Conservation (phyloP, 768 basidiomycete species). For the Tubosaeta sp. region DNA sequence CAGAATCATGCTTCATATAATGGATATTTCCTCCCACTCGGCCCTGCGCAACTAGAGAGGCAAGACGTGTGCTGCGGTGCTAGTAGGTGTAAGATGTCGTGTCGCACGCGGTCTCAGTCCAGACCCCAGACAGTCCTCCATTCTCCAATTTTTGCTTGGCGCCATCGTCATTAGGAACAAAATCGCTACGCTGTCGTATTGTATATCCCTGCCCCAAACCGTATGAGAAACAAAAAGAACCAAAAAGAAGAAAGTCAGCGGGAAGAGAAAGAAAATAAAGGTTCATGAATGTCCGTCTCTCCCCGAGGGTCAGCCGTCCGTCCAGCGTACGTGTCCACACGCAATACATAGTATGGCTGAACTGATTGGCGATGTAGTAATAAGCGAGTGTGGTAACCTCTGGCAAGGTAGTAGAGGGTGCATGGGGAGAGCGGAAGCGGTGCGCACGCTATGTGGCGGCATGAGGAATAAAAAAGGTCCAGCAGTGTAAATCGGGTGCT, state of each 20-base stretch:
- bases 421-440: conserved; percentile 1
- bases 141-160: conserved; percentile 4
- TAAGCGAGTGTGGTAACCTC: conserved; percentile 21
- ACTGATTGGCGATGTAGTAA: not conserved
- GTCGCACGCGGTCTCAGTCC: not conserved
- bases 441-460: conserved; percentile 12
- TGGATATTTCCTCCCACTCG: not conserved
- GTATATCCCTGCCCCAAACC: conserved; percentile 22
- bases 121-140: conserved; percentile 21
- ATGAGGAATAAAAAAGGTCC: conserved; percentile 19
- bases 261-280: conserved; percentile 1
- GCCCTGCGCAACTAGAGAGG: conserved; percentile 17
- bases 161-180: conserved; percentile 26
- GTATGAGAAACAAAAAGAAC: conserved; percentile 12
- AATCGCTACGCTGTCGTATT: conserved; percentile 23
- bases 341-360: conserved; percentile 19
- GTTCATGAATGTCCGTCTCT: conserved; percentile 26
- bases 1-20: not conserved
- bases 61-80: conserved; percentile 1
- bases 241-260: conserved; percentile 17
- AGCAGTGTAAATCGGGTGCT: conserved; percentile 19
- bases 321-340: conserved; percentile 27
- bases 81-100: not conserved
- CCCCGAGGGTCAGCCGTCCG: conserved; percentile 14
- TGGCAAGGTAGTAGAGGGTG: not conserved